phyloP scores from a whole-genome alignment of 805 yeast species.

The Kregervanrija pseudodelftensis region DNA sequence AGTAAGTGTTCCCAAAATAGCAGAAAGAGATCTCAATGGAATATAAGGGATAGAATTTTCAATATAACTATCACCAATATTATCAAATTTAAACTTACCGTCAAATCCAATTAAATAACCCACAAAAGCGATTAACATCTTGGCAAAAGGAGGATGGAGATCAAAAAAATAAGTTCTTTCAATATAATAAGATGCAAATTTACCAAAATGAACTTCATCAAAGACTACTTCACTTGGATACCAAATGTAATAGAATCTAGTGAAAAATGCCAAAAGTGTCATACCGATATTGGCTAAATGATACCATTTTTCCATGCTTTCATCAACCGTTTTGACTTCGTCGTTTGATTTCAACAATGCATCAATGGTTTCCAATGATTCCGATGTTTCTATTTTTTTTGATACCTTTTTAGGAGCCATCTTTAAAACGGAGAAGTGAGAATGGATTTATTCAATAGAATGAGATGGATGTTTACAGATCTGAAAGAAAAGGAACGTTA shows the following conservation, averaged over 20 bases:
- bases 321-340: constrained; percentile 10
- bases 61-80: constrained; percentile 77
- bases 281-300: constrained; percentile 29
- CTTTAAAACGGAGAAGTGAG: background rate
- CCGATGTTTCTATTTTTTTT: constrained; percentile 1
- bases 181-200: constrained; percentile 77
- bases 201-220: constrained; percentile 85
- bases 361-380: background rate
- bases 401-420: constrained; percentile 18
- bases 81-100: constrained; percentile 88
- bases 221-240: constrained; percentile 72
- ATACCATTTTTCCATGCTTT: constrained; percentile 24
- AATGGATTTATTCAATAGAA: no score
- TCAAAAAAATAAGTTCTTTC: constrained; percentile 92
- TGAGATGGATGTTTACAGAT: no score
- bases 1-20: constrained; percentile 73
- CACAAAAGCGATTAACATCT: constrained; percentile 79
- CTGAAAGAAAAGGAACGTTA: no score
- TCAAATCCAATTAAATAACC: constrained; percentile 87
- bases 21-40: constrained; percentile 73
- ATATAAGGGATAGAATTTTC: constrained; percentile 79
- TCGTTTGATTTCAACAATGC: background rate
- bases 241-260: constrained; percentile 57
- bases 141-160: constrained; percentile 97
- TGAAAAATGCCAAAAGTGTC: constrained; percentile 37